Conservation (phyloP, 805 yeast species). For the Zygotorulaspora sp. region DNA sequence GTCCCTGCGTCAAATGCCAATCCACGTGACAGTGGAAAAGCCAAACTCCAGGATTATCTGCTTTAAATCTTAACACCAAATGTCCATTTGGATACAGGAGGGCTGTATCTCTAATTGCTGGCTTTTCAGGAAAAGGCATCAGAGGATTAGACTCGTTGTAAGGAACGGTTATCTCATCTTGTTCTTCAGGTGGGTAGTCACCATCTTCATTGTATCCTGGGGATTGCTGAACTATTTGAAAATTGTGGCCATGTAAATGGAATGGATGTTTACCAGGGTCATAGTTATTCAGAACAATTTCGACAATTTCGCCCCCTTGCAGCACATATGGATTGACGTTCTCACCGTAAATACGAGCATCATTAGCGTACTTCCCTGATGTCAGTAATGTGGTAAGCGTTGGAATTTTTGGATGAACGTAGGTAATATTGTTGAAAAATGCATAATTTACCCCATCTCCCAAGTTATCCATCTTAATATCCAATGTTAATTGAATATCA, state of each 20-base stretch:
- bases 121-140: slow-evolving; percentile 50
- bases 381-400: slow-evolving; percentile 59
- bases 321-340: slow-evolving; percentile 62
- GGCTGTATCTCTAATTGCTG: slow-evolving; percentile 67
- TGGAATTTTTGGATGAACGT: slow-evolving; percentile 65
- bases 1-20: slow-evolving; percentile 80
- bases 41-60: slow-evolving; percentile 93
- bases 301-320: slow-evolving; percentile 59
- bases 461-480: slow-evolving; percentile 60
- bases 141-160: slow-evolving; percentile 44
- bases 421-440: slow-evolving; percentile 64
- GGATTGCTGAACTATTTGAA: slow-evolving; percentile 57
- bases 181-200: slow-evolving; percentile 21
- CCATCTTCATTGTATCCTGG: slow-evolving; percentile 47
- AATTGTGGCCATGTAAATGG: slow-evolving; percentile 72
- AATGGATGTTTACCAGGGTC: slow-evolving; percentile 80
- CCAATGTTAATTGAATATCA: slow-evolving; percentile 56
- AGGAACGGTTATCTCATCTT: slow-evolving; percentile 42
- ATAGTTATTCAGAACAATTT: slow-evolving; percentile 69
- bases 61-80: slow-evolving; percentile 64
- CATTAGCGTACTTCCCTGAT: slow-evolving; percentile 52
- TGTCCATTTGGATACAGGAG: slow-evolving; percentile 64
- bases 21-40: slow-evolving; percentile 89
- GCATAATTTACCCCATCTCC: slow-evolving; percentile 77
- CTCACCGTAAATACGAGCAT: slow-evolving; percentile 66